phyloP scores from a whole-genome alignment of 352 stramenopile species.

The Pythium plurisporium region DNA sequence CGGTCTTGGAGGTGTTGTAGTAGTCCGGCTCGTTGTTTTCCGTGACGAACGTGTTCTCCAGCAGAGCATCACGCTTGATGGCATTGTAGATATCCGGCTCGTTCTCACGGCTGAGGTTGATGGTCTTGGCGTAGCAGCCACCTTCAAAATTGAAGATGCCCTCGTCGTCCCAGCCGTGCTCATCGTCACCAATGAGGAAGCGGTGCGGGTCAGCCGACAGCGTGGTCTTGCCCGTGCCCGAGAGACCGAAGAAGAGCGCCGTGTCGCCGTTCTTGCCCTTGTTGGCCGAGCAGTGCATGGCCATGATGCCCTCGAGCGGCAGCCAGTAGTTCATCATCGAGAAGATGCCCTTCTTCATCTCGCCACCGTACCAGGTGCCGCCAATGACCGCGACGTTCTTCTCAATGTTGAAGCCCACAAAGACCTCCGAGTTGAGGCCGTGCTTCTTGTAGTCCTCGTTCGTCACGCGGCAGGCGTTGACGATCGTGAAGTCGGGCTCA shows the following conservation, averaged over 20 bases:
- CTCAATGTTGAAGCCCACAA: conserved; percentile 70
- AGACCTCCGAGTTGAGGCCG: conserved; percentile 51
- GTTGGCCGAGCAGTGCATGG: conserved; percentile 61
- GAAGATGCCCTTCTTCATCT: conserved; percentile 77
- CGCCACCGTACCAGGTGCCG: conserved; percentile 59
- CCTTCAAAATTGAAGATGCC: conserved; percentile 98
- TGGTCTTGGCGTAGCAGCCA: conserved; percentile 97
- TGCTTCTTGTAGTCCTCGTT: conserved; percentile 53
- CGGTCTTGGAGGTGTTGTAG: conserved; percentile 52
- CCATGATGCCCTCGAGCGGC: conserved; percentile 52
- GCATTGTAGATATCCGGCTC: conserved; percentile 94
- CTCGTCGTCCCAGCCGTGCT: conserved; percentile 56
- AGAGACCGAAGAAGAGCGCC: conserved; percentile 52
- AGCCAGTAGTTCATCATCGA: conserved; percentile 71
- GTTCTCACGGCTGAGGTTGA: conserved; percentile 90
- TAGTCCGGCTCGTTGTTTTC: conserved; percentile 43
- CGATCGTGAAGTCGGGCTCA: conserved; percentile 55
- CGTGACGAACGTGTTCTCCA: conserved; percentile 50
- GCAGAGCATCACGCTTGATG: conserved; percentile 41
- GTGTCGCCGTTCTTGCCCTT: conserved; percentile 42
- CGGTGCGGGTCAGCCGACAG: conserved; percentile 83
- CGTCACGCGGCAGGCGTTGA: conserved; percentile 58
- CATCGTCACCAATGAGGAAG: conserved; percentile 93
- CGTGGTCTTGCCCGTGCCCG: conserved; percentile 91
- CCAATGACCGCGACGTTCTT: conserved; percentile 54